Evolutionary conservation across 2,329 filamentous ascomycete genomes (phyloP), one percentile per base, ranked within the genome.

Genomic region (Didymella glomerata): DNA sequence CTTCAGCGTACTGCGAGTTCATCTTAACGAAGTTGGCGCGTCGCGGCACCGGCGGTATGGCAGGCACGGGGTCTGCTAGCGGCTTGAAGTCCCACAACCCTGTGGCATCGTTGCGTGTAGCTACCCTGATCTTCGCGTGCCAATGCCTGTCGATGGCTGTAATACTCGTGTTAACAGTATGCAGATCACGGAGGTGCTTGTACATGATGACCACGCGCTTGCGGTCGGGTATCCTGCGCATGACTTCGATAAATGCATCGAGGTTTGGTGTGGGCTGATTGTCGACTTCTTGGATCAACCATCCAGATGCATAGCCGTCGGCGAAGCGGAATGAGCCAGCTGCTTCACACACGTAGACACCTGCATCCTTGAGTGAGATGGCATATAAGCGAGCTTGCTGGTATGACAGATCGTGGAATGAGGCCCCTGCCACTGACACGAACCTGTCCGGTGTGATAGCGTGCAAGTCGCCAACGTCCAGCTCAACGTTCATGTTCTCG

Each of bases 301-400:
- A 98, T 11, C 95, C 95, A 61, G 90, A 93, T 60, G 96, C 90
- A 13, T 90, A 90, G 68, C 89, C 93, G 64, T 98, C 95, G n/a
- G 73, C 72, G 64, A 99, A 92, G 49, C 93, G 89, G 83, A 98
- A 99, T 0, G 95, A 97, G 2, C 95, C 95, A 2, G 92, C 90
- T 5, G 94, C 92, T 78, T 99, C 95, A 73, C 93, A 98, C 59
- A 98, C 90, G 74, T 92, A 99, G 18, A 99, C 93, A 32, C 95
- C 95, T 41, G 78, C 72, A 50, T 78, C 74, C 76, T 93, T 90
- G 69, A 93, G 90, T 10, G 93, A 89, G 57, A 99, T 93, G 32
- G 93, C 94, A 76, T 97, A 98, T 4, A 97, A 85, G 10, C 95
- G 89, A n/a, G 95, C 93, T 78, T 98, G 93, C 75, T 99, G 95